Conservation (phyloP, 1,139 yeast species). For the Suhomyces terraborum region DNA sequence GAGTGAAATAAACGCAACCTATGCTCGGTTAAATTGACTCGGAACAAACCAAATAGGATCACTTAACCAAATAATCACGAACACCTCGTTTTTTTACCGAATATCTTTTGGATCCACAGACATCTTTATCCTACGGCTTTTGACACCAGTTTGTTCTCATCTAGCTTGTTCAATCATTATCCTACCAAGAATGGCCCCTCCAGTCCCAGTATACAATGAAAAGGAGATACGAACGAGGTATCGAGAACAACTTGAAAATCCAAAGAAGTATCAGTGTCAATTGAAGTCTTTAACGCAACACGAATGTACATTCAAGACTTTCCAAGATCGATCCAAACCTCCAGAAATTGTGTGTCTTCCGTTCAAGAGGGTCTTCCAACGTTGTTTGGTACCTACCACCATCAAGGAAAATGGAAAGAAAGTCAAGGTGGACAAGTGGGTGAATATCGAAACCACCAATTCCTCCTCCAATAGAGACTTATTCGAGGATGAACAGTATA, state of each 20-base stretch:
- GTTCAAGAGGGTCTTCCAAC: constrained; percentile 53
- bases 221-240: constrained; percentile 33
- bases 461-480: constrained; percentile 36
- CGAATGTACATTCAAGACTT: constrained; percentile 47
- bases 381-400: constrained; percentile 41
- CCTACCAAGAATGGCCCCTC: constrained; percentile 43
- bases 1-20: too few species aligned
- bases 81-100: too few species aligned
- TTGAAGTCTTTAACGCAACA: constrained; percentile 50
- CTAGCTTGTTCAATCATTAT: background rate
- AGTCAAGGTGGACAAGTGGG: constrained; percentile 5
- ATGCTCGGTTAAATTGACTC: too few species aligned
- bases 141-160: too few species aligned
- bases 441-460: constrained; percentile 48
- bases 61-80: too few species aligned
- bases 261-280: constrained; percentile 42
- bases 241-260: constrained; percentile 31
- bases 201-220: constrained; percentile 43
- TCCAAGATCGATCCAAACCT: constrained; percentile 25
- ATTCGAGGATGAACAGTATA: constrained; percentile 26
- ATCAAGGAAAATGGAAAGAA: constrained; percentile 30
- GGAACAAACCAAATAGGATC: too few species aligned
- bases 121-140: too few species aligned
- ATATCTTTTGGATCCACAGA: too few species aligned
- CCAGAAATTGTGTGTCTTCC: constrained; percentile 55